A percentile compares a stretch with the other conserved stretches of the same genome.
Evolutionary conservation across 208 protist genomes (phyloP).

Genomic region (Crithidia expoeki): DNA sequence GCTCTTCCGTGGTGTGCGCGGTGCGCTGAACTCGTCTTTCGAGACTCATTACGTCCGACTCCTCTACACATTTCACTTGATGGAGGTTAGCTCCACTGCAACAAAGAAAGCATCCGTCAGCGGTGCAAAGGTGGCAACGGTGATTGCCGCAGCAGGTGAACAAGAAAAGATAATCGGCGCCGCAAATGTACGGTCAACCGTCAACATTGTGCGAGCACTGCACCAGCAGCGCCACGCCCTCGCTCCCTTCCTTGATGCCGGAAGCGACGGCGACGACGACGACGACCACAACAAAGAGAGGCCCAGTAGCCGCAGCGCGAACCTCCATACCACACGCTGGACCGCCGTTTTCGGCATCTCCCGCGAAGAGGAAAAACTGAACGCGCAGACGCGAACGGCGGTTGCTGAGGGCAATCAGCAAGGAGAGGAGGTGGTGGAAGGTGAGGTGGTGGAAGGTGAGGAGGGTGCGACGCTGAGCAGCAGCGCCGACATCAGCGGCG

Average conservation of each 20-base stretch:
- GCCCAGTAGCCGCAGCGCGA: not conserved
- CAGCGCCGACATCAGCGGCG: conserved; percentile 24
- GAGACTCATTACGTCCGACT: conserved; percentile 68
- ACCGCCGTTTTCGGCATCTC: conserved; percentile 11
- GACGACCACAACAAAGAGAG: not conserved
- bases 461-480: conserved; percentile 35
- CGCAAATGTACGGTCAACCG: not conserved
- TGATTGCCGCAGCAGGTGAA: not conserved
- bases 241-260: conserved; percentile 24
- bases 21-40: conserved; percentile 80
- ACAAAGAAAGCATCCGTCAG: too few relatives aligned
- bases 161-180: not conserved
- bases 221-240: conserved; percentile 29
- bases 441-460: not conserved
- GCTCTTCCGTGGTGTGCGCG: conserved; percentile 83
- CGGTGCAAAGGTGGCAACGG: not conserved
- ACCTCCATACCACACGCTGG: conserved; percentile 30
- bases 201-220: conserved; percentile 25
- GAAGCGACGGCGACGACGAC: conserved; percentile 19
- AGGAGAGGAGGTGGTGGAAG: not conserved
- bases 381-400: not conserved
- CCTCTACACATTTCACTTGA: conserved; percentile 51
- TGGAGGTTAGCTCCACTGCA: too few relatives aligned
- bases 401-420: too few relatives aligned
- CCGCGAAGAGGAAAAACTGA: not conserved